Conservation (phyloP, 139 green algal species). For the Tetratostichococcus sp. region DNA sequence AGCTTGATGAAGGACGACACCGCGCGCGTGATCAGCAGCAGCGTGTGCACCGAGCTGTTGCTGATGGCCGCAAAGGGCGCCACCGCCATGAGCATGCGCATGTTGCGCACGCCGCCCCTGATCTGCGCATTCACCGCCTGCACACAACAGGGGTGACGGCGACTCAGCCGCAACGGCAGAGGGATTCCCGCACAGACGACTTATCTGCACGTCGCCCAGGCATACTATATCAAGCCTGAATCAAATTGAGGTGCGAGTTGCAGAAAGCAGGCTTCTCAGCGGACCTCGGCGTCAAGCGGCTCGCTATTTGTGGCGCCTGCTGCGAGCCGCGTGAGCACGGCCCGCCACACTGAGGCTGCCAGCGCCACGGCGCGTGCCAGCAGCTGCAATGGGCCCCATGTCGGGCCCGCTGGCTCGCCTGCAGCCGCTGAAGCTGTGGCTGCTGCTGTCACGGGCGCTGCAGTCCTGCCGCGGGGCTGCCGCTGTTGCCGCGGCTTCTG, state of each 20-base stretch:
- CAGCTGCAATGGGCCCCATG: background rate
- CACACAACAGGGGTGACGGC: background rate
- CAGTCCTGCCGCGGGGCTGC: too few species aligned
- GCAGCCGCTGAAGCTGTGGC: background rate
- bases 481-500: background rate
- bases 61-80: constrained; percentile 45
- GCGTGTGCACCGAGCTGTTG: constrained; percentile 18
- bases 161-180: too few species aligned
- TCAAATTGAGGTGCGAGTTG: too few species aligned
- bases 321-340: background rate
- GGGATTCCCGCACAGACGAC: too few species aligned
- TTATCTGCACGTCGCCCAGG: too few species aligned
- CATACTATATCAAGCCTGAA: too few species aligned
- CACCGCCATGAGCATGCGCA: constrained; percentile 35
- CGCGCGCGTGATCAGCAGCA: constrained; percentile 45
- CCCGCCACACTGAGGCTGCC: background rate
- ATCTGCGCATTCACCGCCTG: constrained; percentile 32
- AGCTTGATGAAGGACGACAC: constrained; percentile 66
- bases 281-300: background rate
- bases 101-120: constrained; percentile 18
- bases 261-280: background rate
- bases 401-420: background rate
- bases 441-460: background rate
- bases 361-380: background rate
- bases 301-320: background rate